Evolutionary conservation across 345 rosid genomes (phyloP).

Genomic region (Brassica rapa): DNA sequence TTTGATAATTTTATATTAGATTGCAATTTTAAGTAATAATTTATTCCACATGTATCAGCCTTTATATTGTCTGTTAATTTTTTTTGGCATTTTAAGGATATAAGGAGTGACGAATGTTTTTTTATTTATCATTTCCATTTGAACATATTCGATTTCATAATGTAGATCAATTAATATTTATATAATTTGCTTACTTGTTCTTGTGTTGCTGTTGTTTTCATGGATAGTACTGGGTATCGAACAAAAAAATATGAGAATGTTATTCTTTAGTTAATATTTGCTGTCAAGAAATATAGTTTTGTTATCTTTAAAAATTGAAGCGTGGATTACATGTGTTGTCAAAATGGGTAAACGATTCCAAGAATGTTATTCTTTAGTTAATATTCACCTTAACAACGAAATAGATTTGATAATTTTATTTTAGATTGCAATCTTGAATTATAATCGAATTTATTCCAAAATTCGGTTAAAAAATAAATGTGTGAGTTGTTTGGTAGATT

Average conservation of each 20-base stretch:
- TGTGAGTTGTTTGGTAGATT: not conserved
- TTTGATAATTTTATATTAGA: not conserved
- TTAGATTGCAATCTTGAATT: not conserved
- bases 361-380: not conserved
- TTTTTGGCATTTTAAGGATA: not conserved
- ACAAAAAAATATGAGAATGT: not conserved
- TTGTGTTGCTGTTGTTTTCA: not conserved
- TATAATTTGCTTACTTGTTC: not conserved
- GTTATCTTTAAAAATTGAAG: not conserved
- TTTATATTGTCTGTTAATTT: not conserved
- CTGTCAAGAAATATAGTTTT: not conserved
- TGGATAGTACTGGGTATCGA: not conserved
- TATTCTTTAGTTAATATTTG: not conserved
- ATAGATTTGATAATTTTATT: not conserved
- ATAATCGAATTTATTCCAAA: not conserved
- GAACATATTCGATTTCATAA: not conserved
- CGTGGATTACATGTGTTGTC: not conserved
- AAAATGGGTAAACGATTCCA: not conserved
- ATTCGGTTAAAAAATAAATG: not conserved
- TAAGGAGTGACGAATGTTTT: not conserved
- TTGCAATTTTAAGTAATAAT: not conserved
- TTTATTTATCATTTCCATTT: not conserved
- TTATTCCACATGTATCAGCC: too few species aligned
- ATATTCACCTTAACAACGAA: not conserved
- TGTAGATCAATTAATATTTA: not conserved